Evolutionary conservation across 106 monocot species (phyloP).

Genomic region (Alisma plantagoaquatica): DNA sequence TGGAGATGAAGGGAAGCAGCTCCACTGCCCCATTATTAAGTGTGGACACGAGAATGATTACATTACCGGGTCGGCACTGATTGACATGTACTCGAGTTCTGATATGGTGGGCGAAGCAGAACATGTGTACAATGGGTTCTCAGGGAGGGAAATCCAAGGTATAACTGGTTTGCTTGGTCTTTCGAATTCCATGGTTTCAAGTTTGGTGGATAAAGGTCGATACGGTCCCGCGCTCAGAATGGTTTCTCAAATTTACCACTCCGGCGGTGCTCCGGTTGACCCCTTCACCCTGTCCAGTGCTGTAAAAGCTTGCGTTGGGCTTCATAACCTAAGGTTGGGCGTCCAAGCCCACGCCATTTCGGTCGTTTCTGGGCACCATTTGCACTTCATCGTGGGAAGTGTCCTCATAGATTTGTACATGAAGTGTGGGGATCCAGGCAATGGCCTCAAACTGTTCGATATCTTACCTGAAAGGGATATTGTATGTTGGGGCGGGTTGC

Average conservation of each 20-base stretch:
- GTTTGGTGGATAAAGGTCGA: not conserved
- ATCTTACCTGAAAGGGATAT: constrained; percentile 33
- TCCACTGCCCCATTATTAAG: constrained; percentile 51
- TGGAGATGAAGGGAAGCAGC: constrained; percentile 21
- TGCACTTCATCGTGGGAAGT: constrained; percentile 41
- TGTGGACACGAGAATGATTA: constrained; percentile 22
- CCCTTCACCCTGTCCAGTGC: constrained; percentile 61
- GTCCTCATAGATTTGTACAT: constrained; percentile 43
- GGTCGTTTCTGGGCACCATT: constrained; percentile 23
- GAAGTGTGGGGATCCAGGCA: constrained; percentile 31
- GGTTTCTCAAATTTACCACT: not conserved
- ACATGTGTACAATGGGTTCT: constrained; percentile 12
- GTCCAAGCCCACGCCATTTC: constrained; percentile 49
- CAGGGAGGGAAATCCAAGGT: not conserved
- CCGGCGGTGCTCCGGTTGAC: not conserved
- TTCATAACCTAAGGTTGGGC: constrained; percentile 21
- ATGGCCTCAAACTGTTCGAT: constrained; percentile 33
- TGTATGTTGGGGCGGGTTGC: constrained; percentile 45
- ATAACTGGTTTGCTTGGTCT: too few species aligned
- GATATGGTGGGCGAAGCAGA: constrained; percentile 23
- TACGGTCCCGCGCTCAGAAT: not conserved
- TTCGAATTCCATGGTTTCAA: not conserved
- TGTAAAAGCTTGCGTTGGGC: constrained; percentile 25
- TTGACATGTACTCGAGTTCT: constrained; percentile 66
- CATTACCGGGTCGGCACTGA: constrained; percentile 31